These are phyloP conservation scores for Rhynchospora pubera DNA, from an alignment of 176 grass and related monocot species.

Conservation along the genomic window DNA sequence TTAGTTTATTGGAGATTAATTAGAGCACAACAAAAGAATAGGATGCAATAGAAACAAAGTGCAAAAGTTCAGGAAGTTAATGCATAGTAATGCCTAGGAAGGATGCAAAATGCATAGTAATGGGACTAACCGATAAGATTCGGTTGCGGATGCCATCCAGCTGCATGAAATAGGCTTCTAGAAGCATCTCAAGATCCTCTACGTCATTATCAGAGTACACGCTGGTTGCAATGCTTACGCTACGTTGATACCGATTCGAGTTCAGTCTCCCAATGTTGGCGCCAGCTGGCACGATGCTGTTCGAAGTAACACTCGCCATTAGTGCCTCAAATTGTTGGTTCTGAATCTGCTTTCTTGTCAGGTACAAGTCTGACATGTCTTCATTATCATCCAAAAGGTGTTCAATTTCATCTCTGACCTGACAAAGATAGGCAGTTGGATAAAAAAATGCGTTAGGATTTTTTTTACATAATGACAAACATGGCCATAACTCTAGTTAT, in stretches of 20 bases:
- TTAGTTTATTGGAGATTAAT: not conserved
- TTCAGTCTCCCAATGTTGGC: conserved; percentile 41
- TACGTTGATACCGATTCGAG: conserved; percentile 50
- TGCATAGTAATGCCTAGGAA: no score
- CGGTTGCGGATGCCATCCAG: conserved; percentile 94
- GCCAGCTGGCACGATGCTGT: conserved; percentile 56
- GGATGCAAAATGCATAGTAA: not conserved
- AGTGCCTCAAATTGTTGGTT: conserved; percentile 81
- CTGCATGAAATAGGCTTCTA: conserved; percentile 99
- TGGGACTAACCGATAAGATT: conserved; percentile 84
- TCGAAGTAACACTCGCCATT: conserved; percentile 69
- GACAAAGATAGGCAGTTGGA: conserved; percentile 5
- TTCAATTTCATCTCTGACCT: conserved; percentile 99
- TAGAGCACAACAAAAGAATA: not conserved
- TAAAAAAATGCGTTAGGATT: not conserved
- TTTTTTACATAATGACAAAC: not conserved
- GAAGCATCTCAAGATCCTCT: conserved; percentile 96
- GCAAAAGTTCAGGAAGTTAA: not conserved
- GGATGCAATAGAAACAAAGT: not conserved
- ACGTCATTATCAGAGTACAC: conserved; percentile 88
- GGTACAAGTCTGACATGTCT: conserved; percentile 92
- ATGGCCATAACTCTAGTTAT: not conserved
- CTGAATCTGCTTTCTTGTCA: conserved; percentile 94
- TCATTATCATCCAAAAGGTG: conserved; percentile 96
- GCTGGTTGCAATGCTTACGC: conserved; percentile 68